Conservation (phyloP, 768 basidiomycete genomes). For the Dictyophora rubrovolvata region DNA sequence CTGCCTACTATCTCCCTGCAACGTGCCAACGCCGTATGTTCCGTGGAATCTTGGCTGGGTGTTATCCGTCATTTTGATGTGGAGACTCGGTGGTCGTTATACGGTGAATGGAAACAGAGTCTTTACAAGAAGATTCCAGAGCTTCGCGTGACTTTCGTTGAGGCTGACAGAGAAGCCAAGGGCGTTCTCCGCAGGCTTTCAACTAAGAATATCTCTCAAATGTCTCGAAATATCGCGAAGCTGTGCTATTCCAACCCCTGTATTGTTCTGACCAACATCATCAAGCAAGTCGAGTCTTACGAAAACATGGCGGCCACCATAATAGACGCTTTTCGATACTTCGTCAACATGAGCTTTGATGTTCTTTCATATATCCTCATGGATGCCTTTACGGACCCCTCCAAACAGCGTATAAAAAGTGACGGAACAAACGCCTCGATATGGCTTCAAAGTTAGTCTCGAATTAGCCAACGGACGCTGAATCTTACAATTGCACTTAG, state of each 20-base stretch:
- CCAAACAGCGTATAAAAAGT: constrained; percentile 74
- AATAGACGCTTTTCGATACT: constrained; percentile 79
- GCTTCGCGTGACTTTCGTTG: constrained; percentile 66
- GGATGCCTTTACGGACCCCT: constrained; percentile 76
- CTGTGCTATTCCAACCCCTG: constrained; percentile 90
- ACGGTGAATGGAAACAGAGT: constrained; percentile 87
- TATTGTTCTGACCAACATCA: constrained; percentile 79
- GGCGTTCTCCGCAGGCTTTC: constrained; percentile 81
- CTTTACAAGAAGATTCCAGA: constrained; percentile 69
- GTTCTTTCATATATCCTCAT: constrained; percentile 82
- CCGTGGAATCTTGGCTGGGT: constrained; percentile 80
- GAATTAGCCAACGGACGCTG: constrained; percentile 3
- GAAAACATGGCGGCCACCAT: constrained; percentile 87
- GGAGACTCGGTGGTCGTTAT: constrained; percentile 77
- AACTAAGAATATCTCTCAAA: constrained; percentile 69
- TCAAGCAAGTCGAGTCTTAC: constrained; percentile 93
- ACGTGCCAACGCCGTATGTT: constrained; percentile 77
- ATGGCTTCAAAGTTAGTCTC: constrained; percentile 71
- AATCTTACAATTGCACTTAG: constrained; percentile 30
- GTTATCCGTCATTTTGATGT: constrained; percentile 74
- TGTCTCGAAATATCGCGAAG: constrained; percentile 85
- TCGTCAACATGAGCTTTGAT: constrained; percentile 91
- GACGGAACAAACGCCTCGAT: constrained; percentile 86
- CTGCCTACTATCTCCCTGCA: constrained; percentile 83
- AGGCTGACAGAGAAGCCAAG: constrained; percentile 83